phyloP scores from a whole-genome alignment of 345 rosid species.

The Eucalyptus tenuipes region DNA sequence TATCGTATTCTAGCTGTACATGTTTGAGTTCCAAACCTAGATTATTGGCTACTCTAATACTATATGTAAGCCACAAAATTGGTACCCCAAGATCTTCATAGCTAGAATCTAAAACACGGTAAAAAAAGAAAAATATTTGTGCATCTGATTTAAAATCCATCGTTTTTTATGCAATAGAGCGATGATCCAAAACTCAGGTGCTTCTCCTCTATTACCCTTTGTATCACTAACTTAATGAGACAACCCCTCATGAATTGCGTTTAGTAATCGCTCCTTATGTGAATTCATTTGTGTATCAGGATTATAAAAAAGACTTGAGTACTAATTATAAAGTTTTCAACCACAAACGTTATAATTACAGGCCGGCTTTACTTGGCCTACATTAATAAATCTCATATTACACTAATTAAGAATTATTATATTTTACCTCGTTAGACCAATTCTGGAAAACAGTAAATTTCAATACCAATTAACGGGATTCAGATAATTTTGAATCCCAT shows the following conservation, averaged over 20 bases:
- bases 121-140: background rate
- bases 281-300: background rate
- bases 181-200: too few relatives aligned
- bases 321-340: background rate
- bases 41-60: background rate
- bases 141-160: background rate
- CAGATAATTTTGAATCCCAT: background rate
- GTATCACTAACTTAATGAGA: background rate
- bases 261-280: background rate
- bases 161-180: too few relatives aligned
- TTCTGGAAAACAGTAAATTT: accelerated
- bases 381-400: background rate
- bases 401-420: too few relatives aligned
- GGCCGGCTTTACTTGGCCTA: accelerated
- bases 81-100: background rate
- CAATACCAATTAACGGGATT: too few relatives aligned
- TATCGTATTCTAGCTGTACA: constrained; percentile 56
- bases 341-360: too few relatives aligned
- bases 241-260: accelerated
- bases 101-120: background rate
- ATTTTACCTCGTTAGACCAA: background rate
- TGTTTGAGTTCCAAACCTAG: constrained; percentile 10
- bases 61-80: background rate
- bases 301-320: background rate
- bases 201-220: too few relatives aligned